phyloP scores from a whole-genome alignment of 306 rosid genomes.

The Aeschynomene evenia region DNA sequence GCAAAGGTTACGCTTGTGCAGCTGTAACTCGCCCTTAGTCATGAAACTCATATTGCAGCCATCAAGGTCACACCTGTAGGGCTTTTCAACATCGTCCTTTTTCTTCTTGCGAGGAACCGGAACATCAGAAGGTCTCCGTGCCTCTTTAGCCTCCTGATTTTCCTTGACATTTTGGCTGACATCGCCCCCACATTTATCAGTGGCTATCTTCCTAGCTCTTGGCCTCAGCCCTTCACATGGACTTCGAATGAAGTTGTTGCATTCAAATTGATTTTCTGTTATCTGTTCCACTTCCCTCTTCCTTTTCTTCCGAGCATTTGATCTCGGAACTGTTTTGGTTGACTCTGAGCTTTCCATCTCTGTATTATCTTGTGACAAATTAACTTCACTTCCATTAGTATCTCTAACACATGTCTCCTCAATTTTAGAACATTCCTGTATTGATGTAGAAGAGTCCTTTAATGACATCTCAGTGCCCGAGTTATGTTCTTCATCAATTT shows the following conservation, averaged over 20 bases:
- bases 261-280: constrained; percentile 27
- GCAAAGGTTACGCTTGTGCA: constrained; percentile 85
- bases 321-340: constrained; percentile 32
- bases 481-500: constrained; percentile 36
- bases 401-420: constrained; percentile 31
- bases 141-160: constrained; percentile 48
- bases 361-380: constrained; percentile 38
- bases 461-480: constrained; percentile 19
- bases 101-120: constrained; percentile 38
- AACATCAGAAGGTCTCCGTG: constrained; percentile 39
- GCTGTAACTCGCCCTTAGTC: constrained; percentile 59
- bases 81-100: constrained; percentile 41
- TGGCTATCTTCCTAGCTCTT: constrained; percentile 55
- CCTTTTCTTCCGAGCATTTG: constrained; percentile 42
- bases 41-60: constrained; percentile 82
- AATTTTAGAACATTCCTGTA: constrained; percentile 41
- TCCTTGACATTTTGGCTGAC: constrained; percentile 33
- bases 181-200: constrained; percentile 29
- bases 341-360: constrained; percentile 40
- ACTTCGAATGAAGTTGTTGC: constrained; percentile 59
- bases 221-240: constrained; percentile 96
- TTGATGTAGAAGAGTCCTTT: constrained; percentile 29
- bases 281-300: constrained; percentile 53
- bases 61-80: constrained; percentile 73
- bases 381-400: constrained; percentile 31